Evolutionary conservation across 192 early-diverging fungal species (phyloP).

Genomic region (Mortierella claussenii): DNA sequence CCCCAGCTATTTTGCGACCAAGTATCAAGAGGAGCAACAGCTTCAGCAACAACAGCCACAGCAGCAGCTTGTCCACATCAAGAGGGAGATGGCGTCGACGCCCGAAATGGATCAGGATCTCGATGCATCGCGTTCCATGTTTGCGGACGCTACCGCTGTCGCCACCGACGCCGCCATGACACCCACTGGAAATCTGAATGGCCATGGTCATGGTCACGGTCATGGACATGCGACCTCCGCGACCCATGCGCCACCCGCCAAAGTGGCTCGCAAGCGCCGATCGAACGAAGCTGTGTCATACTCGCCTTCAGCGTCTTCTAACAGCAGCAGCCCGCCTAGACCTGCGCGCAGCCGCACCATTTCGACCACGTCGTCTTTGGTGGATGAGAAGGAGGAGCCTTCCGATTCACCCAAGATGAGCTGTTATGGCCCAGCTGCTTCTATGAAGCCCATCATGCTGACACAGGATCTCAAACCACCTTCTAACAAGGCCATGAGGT

Average conservation of each 20-base stretch:
- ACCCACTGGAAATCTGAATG: constrained; percentile 8
- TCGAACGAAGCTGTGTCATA: constrained; percentile 36
- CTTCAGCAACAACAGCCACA: too few relatives aligned
- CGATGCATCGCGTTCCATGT: constrained; percentile 1
- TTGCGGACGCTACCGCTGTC: constrained; percentile 9
- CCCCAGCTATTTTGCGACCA: constrained; percentile 37
- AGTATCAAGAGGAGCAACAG: constrained; percentile 31
- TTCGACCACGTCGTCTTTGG: constrained; percentile 34
- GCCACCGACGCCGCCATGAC: constrained; percentile 8
- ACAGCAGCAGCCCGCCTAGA: constrained; percentile 36
- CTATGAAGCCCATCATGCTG: constrained; percentile 43
- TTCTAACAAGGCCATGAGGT: constrained; percentile 43
- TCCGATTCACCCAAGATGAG: constrained; percentile 4
- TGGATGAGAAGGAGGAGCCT: constrained; percentile 43
- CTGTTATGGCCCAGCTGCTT: constrained; percentile 20
- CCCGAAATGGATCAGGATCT: constrained; percentile 30
- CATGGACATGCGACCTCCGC: neutral
- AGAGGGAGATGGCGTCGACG: constrained; percentile 38
- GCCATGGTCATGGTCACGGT: neutral
- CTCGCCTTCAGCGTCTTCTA: constrained; percentile 19
- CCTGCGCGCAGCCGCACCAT: constrained; percentile 45
- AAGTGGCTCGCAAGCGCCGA: constrained; percentile 39
- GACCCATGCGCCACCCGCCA: neutral
- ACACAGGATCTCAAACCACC: constrained; percentile 40
- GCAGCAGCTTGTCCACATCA: too few relatives aligned